These are phyloP conservation scores for Osmanthus fragrans DNA, from an alignment of 257 asterid genomes.

Conservation along the genomic window DNA sequence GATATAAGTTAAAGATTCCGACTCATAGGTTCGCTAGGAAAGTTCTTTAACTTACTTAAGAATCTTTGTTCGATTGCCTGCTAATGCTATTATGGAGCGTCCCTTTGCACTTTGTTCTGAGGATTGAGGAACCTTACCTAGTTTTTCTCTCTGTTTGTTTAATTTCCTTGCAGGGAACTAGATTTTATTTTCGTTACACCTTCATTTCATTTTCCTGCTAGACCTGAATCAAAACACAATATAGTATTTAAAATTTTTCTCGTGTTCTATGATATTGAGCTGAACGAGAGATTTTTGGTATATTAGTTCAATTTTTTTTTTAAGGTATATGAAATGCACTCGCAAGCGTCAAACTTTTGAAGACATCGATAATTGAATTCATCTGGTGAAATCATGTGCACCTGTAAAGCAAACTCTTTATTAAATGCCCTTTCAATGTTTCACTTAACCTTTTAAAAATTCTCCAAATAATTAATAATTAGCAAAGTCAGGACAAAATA, in stretches of 20 bases:
- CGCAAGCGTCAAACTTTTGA: no score
- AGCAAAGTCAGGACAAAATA: neutral
- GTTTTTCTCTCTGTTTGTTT: constrained; percentile 7
- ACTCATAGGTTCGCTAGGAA: constrained; percentile 20
- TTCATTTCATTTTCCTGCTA: neutral
- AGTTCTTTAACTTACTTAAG: neutral
- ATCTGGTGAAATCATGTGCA: constrained; percentile 30
- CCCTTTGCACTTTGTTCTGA: constrained; percentile 6
- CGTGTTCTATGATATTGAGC: neutral
- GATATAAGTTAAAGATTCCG: constrained; percentile 5
- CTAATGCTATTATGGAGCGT: neutral
- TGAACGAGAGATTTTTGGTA: neutral
- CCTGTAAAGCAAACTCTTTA: neutral
- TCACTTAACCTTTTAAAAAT: neutral
- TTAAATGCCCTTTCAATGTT: neutral
- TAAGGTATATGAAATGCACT: no score
- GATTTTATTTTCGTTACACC: constrained; percentile 8
- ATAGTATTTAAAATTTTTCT: neutral
- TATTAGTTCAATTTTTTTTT: neutral
- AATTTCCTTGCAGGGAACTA: constrained; percentile 7
- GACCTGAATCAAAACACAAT: neutral
- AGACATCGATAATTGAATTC: neutral
- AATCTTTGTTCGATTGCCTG: constrained; percentile 1
- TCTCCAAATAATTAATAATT: neutral
- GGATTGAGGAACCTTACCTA: constrained; percentile 12